These are phyloP conservation scores for Centella asiatica DNA, from an alignment of 129 eudicot genomes.

Conservation along the genomic window DNA sequence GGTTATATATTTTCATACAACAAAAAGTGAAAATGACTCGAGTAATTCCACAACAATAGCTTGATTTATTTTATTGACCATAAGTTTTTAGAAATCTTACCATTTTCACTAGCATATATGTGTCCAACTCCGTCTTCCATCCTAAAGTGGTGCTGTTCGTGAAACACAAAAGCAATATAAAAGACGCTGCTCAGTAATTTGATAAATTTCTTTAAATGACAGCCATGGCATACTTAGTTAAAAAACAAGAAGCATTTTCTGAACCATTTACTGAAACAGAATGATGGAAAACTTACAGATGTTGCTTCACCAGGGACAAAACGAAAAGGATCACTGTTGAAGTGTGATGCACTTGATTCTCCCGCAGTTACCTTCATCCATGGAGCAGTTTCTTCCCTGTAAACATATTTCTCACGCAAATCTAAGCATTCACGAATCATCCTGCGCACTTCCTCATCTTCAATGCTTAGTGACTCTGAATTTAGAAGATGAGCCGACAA, in stretches of 20 bases:
- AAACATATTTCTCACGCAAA: slow-evolving; percentile 75
- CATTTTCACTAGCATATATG: slow-evolving; percentile 49
- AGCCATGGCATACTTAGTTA: neutral
- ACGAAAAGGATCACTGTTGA: slow-evolving; percentile 47
- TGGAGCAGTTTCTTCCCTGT: slow-evolving; percentile 68
- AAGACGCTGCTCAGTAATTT: neutral
- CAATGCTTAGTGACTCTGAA: slow-evolving; percentile 60
- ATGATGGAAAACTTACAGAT: slow-evolving; percentile 41
- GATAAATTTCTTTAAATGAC: neutral
- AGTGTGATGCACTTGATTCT: slow-evolving; percentile 31
- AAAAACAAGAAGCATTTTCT: slow-evolving; percentile 4
- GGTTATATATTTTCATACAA: neutral
- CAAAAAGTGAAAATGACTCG: slow-evolving; percentile 1
- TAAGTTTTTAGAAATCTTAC: slow-evolving; percentile 20
- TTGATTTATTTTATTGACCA: slow-evolving; percentile 2
- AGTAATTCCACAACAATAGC: neutral
- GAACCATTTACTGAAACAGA: neutral
- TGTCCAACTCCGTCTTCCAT: slow-evolving; percentile 74
- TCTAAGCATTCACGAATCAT: slow-evolving; percentile 84
- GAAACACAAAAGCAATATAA: slow-evolving; percentile 9
- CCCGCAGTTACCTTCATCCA: slow-evolving; percentile 45
- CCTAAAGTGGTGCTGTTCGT: slow-evolving; percentile 54
- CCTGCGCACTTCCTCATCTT: slow-evolving; percentile 82
- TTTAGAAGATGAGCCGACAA: slow-evolving; percentile 5
- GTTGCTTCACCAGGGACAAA: slow-evolving; percentile 80